Conservation (phyloP, 2,329 filamentous ascomycete genomes). For the Colletotrichum chlorophyti region DNA sequence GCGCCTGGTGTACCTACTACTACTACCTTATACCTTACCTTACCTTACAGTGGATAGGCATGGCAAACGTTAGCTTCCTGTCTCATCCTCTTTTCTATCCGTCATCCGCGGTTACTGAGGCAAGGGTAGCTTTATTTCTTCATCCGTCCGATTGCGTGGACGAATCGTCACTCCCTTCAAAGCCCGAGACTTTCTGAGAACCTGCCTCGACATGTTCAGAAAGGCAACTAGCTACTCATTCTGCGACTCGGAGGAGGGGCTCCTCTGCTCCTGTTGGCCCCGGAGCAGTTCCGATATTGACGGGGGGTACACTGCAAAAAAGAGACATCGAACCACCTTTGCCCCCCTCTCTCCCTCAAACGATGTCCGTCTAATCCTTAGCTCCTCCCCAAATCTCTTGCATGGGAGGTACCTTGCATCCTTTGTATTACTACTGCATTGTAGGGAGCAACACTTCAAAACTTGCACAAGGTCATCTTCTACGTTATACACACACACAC, state of each 20-base stretch:
- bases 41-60: not conserved
- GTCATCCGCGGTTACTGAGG: too few relatives aligned
- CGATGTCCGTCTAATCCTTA: slow-evolving; percentile 1
- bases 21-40: not conserved
- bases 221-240: slow-evolving; percentile 4
- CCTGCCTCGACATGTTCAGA: not conserved
- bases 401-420: not conserved
- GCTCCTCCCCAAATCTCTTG: not conserved
- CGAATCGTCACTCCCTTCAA: too few relatives aligned
- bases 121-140: too few relatives aligned
- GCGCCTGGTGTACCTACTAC: not conserved
- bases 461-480: too few relatives aligned
- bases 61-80: not conserved
- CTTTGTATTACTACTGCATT: not conserved
- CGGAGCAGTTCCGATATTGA: too few relatives aligned
- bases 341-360: slow-evolving; percentile 6
- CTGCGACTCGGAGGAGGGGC: slow-evolving; percentile 25
- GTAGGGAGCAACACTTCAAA: too few relatives aligned
- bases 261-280: slow-evolving; percentile 11
- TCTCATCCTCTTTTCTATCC: too few relatives aligned
- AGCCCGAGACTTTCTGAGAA: too few relatives aligned
- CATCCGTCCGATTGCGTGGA: too few relatives aligned
- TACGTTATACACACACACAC: too few relatives aligned
- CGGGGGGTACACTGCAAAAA: not conserved
- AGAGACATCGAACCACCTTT: slow-evolving; percentile 22